Base-by-base conservation (phyloP, 768 basidiomycete species). In the Trametes punicea region DNA sequence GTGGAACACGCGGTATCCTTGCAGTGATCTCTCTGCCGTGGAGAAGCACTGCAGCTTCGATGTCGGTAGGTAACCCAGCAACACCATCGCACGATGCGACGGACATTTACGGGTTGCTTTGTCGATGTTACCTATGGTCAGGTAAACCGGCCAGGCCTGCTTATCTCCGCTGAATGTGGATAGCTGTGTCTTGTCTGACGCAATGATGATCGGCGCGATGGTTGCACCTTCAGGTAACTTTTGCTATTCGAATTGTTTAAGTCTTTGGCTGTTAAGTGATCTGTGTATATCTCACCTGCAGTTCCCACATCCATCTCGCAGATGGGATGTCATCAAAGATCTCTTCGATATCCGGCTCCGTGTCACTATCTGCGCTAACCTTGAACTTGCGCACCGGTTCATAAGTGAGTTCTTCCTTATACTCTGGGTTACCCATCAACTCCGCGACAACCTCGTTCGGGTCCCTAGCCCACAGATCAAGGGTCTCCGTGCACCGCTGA, bases 41-140 rank as follows among this genome's bases (percentile, higher is more conserved):
- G 53, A 45, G 34, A 67, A 66, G 58, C 63, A 64, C 6, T 61
- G 57, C 11, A 72, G 64, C 45, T 71, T 71, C 13, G 62, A 27
- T 0, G 66, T 64, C 2, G 71, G 69, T 11, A 73, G 55, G 48
- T 69, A 71, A 0, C 65, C 70, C 11, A 73, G 34, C 0, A 71
- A 60, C 9, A 68, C 47, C 1, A 29, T 53, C 0, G 66, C 63
- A 1, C 50, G 57, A 0, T 18, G n/a, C 0, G 64, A 60, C 15
- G 64, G 61, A 40, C 62, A 21, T 10, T 64, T 57, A 0, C 70
- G 62, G 0, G 62, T 31, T 0, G 48, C 39, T 31, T 66, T 69
- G 9, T 45, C 20, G 11, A 73, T 62, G 52, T 71, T 73, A 1
- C 71, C 71, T 25, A 73, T 64, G 9, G 62, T 67, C 5, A 73